Evolutionary conservation across 805 yeast genomes (phyloP).

Genomic region (Deakozyma indianensis): DNA sequence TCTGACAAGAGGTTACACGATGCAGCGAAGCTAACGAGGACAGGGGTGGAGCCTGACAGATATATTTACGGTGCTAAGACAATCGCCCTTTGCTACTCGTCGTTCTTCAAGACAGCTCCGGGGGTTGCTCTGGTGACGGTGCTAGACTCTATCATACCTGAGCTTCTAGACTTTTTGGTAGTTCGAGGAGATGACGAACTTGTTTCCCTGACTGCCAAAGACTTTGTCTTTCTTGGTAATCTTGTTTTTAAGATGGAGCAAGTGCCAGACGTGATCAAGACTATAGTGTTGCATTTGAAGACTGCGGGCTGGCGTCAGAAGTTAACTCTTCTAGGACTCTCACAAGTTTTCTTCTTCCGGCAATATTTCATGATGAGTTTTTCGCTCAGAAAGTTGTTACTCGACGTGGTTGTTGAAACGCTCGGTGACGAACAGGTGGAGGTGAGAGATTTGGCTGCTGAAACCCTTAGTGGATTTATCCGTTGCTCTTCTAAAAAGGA

Average conservation of each 20-base stretch:
- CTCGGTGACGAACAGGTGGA: constrained; percentile 54
- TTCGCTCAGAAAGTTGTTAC: constrained; percentile 33
- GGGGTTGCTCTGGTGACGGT: background rate
- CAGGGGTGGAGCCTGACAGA: background rate
- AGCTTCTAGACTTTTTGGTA: background rate
- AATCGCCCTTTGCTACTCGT: background rate
- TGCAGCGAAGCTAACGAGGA: background rate
- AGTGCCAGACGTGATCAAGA: background rate
- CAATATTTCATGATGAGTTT: constrained; percentile 41
- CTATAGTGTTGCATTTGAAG: background rate
- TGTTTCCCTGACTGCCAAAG: background rate
- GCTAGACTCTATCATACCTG: background rate
- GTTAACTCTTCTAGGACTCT: constrained; percentile 48
- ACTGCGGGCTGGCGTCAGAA: constrained; percentile 37
- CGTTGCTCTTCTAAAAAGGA: constrained; percentile 41
- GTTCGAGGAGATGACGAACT: constrained; percentile 1
- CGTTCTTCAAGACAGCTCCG: background rate
- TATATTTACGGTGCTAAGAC: background rate
- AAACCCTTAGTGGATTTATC: constrained; percentile 65
- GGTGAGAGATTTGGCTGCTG: constrained; percentile 60
- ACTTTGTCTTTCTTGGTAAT: background rate
- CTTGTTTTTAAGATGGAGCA: background rate
- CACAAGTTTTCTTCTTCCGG: constrained; percentile 57
- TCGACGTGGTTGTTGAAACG: constrained; percentile 36
- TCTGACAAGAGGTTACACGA: background rate